phyloP scores from a whole-genome alignment of 164 flowering plant genomes.

The Litsea cubeba region DNA sequence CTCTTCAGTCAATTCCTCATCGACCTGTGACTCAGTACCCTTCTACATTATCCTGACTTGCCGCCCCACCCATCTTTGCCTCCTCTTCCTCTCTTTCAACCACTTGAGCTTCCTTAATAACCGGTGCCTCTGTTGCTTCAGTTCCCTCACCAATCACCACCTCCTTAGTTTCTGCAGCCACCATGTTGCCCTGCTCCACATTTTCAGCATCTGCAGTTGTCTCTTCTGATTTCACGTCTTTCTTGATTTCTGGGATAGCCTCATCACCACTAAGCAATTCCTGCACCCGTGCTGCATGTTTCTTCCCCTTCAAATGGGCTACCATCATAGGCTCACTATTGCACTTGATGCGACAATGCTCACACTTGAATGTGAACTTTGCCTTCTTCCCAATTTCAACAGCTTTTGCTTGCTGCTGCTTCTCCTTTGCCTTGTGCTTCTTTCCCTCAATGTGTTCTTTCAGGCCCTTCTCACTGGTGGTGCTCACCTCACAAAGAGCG shows the following conservation, averaged over 20 bases:
- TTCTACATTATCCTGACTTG: neutral
- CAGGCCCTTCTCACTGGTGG: neutral
- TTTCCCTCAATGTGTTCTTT: conserved; percentile 3
- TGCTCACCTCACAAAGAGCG: conserved; percentile 4
- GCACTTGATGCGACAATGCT: neutral
- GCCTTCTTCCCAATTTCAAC: neutral
- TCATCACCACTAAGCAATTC: neutral
- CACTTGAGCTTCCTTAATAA: too few species aligned
- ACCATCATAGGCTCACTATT: neutral
- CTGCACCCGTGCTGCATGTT: neutral
- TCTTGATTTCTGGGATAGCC: neutral
- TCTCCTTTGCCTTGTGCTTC: conserved; percentile 5
- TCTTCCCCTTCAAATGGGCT: neutral
- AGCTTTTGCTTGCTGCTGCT: neutral
- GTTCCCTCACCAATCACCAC: neutral
- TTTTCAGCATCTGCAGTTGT: neutral
- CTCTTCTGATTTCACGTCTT: neutral
- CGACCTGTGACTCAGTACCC: too few species aligned
- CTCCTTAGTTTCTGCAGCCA: neutral
- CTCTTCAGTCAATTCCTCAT: too few species aligned
- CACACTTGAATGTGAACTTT: neutral
- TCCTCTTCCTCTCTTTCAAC: too few species aligned
- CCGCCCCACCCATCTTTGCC: neutral
- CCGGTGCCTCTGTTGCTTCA: neutral
- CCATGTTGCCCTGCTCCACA: neutral